Conservation (phyloP, 2,329 filamentous ascomycete genomes). For the Trichoderma cornu-damae region DNA sequence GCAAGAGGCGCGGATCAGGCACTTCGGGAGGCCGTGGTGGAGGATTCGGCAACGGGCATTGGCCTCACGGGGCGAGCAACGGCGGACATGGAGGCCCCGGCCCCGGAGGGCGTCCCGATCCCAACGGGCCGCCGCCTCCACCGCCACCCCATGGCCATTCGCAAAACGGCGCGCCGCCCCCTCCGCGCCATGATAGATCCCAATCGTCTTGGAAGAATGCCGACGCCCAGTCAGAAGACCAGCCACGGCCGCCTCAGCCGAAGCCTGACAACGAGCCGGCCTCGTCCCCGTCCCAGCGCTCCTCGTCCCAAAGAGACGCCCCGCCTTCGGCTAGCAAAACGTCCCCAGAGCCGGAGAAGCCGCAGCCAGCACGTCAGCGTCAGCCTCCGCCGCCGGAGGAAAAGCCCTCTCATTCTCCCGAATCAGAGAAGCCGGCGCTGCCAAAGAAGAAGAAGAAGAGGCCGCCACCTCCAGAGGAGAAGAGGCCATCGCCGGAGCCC, state of each 20-base stretch:
- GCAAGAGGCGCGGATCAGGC: slow-evolving; percentile 16
- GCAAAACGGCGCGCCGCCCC: slow-evolving; percentile 2
- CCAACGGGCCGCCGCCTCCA: slow-evolving; percentile 12
- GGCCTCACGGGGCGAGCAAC: slow-evolving; percentile 3
- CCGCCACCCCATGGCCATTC: slow-evolving; percentile 16
- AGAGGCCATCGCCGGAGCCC: neutral
- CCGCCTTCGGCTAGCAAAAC: slow-evolving; percentile 1
- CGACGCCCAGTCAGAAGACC: neutral
- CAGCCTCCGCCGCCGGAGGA: slow-evolving; percentile 24
- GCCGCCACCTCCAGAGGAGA: neutral
- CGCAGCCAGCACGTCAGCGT: slow-evolving; percentile 21
- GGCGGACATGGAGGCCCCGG: slow-evolving; percentile 21
- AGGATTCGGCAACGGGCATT: slow-evolving; percentile 2
- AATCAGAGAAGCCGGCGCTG: slow-evolving; percentile 20
- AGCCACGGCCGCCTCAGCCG: slow-evolving; percentile 5
- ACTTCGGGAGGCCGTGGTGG: neutral
- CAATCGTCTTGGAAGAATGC: slow-evolving; percentile 7
- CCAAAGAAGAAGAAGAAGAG: slow-evolving; percentile 20
- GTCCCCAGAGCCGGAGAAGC: slow-evolving; percentile 19
- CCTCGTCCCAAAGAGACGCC: slow-evolving; percentile 15
- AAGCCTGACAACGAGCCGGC: slow-evolving; percentile 1
- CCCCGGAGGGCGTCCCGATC: slow-evolving; percentile 19
- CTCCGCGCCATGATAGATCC: slow-evolving; percentile 17
- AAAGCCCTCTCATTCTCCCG: slow-evolving; percentile 22
- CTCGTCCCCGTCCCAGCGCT: slow-evolving; percentile 13